These are phyloP conservation scores for Tricholoma saponaceum DNA, from an alignment of 768 basidiomycete species.

Conservation along the genomic window DNA sequence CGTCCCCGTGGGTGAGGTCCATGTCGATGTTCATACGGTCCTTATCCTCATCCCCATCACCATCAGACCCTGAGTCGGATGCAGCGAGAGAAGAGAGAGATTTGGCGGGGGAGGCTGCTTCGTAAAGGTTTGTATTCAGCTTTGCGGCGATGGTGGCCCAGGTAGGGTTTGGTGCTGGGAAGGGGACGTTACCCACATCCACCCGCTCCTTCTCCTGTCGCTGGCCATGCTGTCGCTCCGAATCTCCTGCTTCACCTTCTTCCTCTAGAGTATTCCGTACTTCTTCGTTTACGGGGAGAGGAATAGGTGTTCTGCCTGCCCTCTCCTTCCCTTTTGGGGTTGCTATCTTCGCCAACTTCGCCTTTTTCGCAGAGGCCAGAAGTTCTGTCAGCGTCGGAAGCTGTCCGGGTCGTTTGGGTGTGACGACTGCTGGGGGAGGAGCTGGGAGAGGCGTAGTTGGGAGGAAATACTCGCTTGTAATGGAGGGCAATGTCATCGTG, in stretches of 20 bases:
- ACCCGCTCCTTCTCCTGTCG: neutral
- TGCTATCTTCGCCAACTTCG: constrained; percentile 19
- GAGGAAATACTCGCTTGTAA: neutral
- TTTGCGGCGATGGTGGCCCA: constrained; percentile 6
- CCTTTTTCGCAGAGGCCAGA: constrained; percentile 38
- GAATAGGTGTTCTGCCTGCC: neutral
- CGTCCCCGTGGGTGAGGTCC: neutral
- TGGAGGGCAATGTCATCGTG: neutral
- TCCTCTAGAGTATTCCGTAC: constrained; percentile 2
- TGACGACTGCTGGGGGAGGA: constrained; percentile 17
- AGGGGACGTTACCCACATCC: neutral
- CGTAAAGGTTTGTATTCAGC: constrained; percentile 8
- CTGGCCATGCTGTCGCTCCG: neutral
- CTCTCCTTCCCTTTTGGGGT: neutral
- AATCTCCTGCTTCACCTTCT: neutral
- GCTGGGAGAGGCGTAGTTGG: constrained; percentile 6
- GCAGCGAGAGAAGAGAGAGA: constrained; percentile 31
- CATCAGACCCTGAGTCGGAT: constrained; percentile 26
- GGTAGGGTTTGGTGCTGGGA: constrained; percentile 4
- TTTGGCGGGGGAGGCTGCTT: constrained; percentile 27
- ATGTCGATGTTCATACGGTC: constrained; percentile 14
- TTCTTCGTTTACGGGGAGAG: neutral
- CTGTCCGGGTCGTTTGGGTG: constrained; percentile 17
- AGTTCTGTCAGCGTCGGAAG: constrained; percentile 41
- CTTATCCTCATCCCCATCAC: constrained; percentile 7